These are phyloP conservation scores for Peziza echinospora DNA, from an alignment of 495 filamentous ascomycete genomes.

Conservation along the genomic window DNA sequence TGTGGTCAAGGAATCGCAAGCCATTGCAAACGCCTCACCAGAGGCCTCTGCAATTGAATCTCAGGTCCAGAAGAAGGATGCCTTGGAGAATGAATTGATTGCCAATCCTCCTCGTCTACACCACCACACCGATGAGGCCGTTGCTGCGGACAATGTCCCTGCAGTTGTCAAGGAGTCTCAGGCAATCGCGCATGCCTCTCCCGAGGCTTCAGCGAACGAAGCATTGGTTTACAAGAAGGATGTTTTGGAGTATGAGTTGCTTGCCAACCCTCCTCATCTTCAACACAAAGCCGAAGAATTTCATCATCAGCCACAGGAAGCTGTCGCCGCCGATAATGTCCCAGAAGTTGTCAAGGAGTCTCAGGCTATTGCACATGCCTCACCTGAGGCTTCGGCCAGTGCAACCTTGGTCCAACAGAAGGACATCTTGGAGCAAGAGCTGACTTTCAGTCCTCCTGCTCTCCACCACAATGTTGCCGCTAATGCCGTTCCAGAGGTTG, in stretches of 20 bases:
- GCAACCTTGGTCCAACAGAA: conserved; percentile 57
- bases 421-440: conserved; percentile 29
- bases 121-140: background rate
- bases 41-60: conserved; percentile 37
- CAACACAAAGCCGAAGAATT: too few species aligned
- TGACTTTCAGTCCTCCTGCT: too few species aligned
- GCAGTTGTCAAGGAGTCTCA: conserved; percentile 12
- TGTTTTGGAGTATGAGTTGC: conserved; percentile 13
- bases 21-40: conserved; percentile 33
- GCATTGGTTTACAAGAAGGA: conserved; percentile 52
- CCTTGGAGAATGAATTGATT: conserved; percentile 38
- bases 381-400: conserved; percentile 52
- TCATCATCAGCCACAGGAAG: conserved; percentile 7
- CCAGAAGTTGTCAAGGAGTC: conserved; percentile 57
- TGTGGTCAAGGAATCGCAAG: conserved; percentile 44
- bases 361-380: conserved; percentile 36
- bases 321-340: conserved; percentile 31
- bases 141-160: conserved; percentile 11
- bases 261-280: too few species aligned
- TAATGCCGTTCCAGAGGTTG: conserved; percentile 41
- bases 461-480: too few species aligned
- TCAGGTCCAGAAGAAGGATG: conserved; percentile 38
- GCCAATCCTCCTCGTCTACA: too few species aligned
- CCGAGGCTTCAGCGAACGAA: conserved; percentile 24
- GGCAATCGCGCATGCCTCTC: conserved; percentile 2